Evolutionary conservation across 2,329 filamentous ascomycete species (phyloP).

Genomic region (Phyllosticta citribraziliensis): DNA sequence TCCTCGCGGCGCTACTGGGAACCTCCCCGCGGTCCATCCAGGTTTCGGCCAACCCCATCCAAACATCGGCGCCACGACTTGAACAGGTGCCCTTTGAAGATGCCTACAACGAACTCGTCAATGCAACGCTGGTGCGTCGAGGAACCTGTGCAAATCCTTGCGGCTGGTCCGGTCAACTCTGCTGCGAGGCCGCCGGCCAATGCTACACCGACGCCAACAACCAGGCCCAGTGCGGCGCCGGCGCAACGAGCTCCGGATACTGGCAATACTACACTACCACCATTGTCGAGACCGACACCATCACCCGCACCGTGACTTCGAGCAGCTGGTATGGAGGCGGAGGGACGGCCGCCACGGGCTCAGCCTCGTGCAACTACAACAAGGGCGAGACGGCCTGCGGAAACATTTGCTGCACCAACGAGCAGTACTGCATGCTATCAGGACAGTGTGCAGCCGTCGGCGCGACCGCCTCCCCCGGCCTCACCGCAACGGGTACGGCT

Average conservation of each 20-base stretch:
- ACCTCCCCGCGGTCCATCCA: neutral
- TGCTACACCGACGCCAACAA: slow-evolving; percentile 26
- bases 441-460: slow-evolving; percentile 51
- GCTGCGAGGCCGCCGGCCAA: slow-evolving; percentile 21
- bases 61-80: neutral
- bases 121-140: slow-evolving; percentile 20
- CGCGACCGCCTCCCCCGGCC: slow-evolving; percentile 38
- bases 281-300: slow-evolving; percentile 45
- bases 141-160: slow-evolving; percentile 17
- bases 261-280: slow-evolving; percentile 51
- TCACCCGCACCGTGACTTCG: slow-evolving; percentile 45
- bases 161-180: slow-evolving; percentile 26
- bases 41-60: slow-evolving; percentile 7
- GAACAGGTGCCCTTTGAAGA: slow-evolving; percentile 1
- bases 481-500: slow-evolving; percentile 20
- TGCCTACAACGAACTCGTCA: slow-evolving; percentile 19
- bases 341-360: slow-evolving; percentile 12
- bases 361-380: slow-evolving; percentile 33
- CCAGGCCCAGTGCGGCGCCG: slow-evolving; percentile 25
- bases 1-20: slow-evolving; percentile 6
- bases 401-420: slow-evolving; percentile 57
- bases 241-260: slow-evolving; percentile 26
- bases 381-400: slow-evolving; percentile 53
- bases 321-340: slow-evolving; percentile 33
- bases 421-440: slow-evolving; percentile 53